Percentiles rank a stretch among this genome's conserved stretches.
phyloP scores from a whole-genome alignment of 1,284 basidiomycete genomes.

The Pseudozyma hubeiensis region DNA sequence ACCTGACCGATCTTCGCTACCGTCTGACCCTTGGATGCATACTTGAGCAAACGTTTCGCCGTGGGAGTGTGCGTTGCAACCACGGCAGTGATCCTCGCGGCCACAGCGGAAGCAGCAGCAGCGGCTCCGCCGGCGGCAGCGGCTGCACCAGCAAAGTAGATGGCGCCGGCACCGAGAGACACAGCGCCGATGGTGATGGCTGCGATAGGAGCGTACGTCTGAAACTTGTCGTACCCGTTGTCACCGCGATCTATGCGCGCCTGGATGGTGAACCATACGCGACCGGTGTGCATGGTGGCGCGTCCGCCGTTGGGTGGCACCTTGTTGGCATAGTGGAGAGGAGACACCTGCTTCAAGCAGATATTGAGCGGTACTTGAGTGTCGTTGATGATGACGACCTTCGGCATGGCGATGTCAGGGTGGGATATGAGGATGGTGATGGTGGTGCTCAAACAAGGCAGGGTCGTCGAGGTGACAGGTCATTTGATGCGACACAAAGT shows the following conservation, averaged over 20 bases:
- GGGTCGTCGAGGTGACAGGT: neutral
- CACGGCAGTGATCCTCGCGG: slow-evolving; percentile 41
- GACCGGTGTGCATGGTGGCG: slow-evolving; percentile 47
- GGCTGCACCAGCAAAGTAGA: slow-evolving; percentile 53
- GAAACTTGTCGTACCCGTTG: slow-evolving; percentile 56
- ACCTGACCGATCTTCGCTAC: slow-evolving; percentile 58
- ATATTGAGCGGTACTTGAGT: slow-evolving; percentile 60
- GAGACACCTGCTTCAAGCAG: slow-evolving; percentile 58
- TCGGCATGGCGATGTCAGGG: slow-evolving; percentile 39
- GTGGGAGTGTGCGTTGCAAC: slow-evolving; percentile 54
- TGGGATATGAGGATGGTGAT: no score
- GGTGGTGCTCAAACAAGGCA: no score
- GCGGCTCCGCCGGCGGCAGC: slow-evolving; percentile 50
- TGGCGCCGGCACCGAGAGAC: slow-evolving; percentile 54
- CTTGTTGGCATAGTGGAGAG: slow-evolving; percentile 58
- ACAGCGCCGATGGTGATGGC: slow-evolving; percentile 50
- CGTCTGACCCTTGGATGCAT: slow-evolving; percentile 52
- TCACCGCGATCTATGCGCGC: slow-evolving; percentile 53
- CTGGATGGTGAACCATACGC: slow-evolving; percentile 62
- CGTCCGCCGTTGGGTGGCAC: slow-evolving; percentile 46
- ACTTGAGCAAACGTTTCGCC: slow-evolving; percentile 49
- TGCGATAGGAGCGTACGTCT: slow-evolving; percentile 57
- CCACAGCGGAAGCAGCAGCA: slow-evolving; percentile 47
- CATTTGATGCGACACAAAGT: neutral
- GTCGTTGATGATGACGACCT: slow-evolving; percentile 58